Evolutionary conservation across 2,329 filamentous ascomycete genomes (phyloP).

Genomic region (Alternaria sp.): DNA sequence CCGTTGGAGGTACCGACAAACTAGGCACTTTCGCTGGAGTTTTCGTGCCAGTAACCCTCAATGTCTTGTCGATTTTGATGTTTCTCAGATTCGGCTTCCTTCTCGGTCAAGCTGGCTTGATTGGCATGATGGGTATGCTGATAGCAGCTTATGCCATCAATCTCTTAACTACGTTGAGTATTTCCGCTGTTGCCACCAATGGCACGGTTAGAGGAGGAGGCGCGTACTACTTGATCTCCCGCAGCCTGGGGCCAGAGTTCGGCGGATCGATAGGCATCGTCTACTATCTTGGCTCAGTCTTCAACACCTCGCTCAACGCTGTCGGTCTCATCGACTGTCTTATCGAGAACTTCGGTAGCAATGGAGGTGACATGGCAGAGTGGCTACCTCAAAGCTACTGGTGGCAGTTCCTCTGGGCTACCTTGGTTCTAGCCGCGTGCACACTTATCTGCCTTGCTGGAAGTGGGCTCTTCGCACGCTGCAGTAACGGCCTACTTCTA

Average conservation of each 20-base stretch:
- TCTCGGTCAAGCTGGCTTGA: slow-evolving; percentile 76
- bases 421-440: slow-evolving; percentile 72
- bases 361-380: slow-evolving; percentile 62
- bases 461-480: slow-evolving; percentile 78
- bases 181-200: slow-evolving; percentile 89
- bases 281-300: slow-evolving; percentile 83
- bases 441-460: slow-evolving; percentile 79
- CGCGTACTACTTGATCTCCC: slow-evolving; percentile 87
- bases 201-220: slow-evolving; percentile 87
- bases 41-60: slow-evolving; percentile 87
- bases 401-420: slow-evolving; percentile 78
- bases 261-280: slow-evolving; percentile 86
- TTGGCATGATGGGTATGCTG: slow-evolving; percentile 81
- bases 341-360: slow-evolving; percentile 72
- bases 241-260: slow-evolving; percentile 85
- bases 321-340: slow-evolving; percentile 86
- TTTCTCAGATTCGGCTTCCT: slow-evolving; percentile 89
- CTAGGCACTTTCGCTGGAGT: slow-evolving; percentile 71
- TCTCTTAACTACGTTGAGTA: slow-evolving; percentile 81
- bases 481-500: slow-evolving; percentile 76
- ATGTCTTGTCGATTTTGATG: slow-evolving; percentile 90
- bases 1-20: slow-evolving; percentile 61
- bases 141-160: slow-evolving; percentile 79
- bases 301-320: slow-evolving; percentile 87
- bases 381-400: slow-evolving; percentile 75